Percentiles rank a stretch among this genome's conserved stretches.
phyloP scores from a whole-genome alignment of 352 stramenopile genomes.

The Blastocystis sp. region DNA sequence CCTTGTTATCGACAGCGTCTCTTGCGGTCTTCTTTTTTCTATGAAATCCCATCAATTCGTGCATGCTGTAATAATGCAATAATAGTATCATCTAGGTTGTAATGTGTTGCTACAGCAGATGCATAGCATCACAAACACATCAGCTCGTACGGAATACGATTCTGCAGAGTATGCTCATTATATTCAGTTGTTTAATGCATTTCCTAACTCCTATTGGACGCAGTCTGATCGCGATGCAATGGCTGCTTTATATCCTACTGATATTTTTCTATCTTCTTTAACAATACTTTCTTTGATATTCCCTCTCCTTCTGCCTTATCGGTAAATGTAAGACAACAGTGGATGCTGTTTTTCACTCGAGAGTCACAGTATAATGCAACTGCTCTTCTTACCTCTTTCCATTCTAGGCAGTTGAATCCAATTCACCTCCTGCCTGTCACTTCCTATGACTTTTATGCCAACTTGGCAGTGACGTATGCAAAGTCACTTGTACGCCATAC shows the following conservation, averaged over 20 bases:
- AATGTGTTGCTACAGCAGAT: not conserved
- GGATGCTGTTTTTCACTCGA: not conserved
- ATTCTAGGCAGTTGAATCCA: not conserved
- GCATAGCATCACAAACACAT: not conserved
- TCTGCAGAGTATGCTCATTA: not conserved
- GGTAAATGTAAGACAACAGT: not conserved
- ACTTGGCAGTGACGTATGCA: not conserved
- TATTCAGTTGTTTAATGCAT: not conserved
- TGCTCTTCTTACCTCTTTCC: not conserved
- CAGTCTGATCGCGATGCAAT: not conserved
- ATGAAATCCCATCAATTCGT: not conserved
- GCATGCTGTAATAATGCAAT: not conserved
- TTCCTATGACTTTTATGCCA: not conserved
- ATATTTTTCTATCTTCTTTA: not conserved
- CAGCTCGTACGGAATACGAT: not conserved
- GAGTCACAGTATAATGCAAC: not conserved
- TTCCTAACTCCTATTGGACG: slow-evolving; percentile 23
- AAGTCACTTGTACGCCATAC: not conserved
- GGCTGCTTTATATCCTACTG: slow-evolving; percentile 21
- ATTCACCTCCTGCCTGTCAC: not conserved
- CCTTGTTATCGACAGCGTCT: slow-evolving; percentile 16
- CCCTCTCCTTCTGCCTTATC: not conserved
- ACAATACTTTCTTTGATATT: not conserved
- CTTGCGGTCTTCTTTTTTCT: slow-evolving; percentile 36
- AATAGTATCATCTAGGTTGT: not conserved